Evolutionary conservation across 1,139 yeast genomes (phyloP), one percentile per base, ranked within the genome.

Genomic region (Hemisphaericaspora subhashii): DNA sequence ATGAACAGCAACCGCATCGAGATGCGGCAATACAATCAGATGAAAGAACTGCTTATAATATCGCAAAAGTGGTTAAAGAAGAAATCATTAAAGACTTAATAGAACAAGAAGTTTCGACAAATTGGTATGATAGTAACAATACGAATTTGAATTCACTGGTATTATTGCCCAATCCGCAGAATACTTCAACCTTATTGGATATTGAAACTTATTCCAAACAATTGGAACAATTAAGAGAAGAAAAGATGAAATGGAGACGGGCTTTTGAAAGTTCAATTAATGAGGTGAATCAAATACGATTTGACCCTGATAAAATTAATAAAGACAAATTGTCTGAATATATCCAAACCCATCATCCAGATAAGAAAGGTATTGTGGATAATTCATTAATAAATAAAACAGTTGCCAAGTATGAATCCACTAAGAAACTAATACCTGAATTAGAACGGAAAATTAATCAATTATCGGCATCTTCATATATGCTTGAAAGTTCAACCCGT

Each of bases 1-100:
- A 45, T 23, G 68, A 65, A 6, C 54, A 56, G 26, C 52, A 51
- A 35, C 50, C 50, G 20, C 47, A 55, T 15, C 15, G 10, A 12
- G 53, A 58, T n/a, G 48, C 48, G 17, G 56, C 42, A 13, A 36
- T 43, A 11, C 46, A 41, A 9, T 36, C 54, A 1, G 70, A 66
- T 31, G 69, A 62, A 37, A 60, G 58, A 36, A 72, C 77, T 2
- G 76, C 71, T 9, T 51, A 65, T 14, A 74, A 72, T 43, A 76
- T 80, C 24, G 86, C 90, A 10, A 74, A 79, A 43, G 79, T 79
- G 2, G 79, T 86, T 29, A 76, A 81, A 52, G 86, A 83, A 41
- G 89, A 83, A 51, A 55, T 84, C 9, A 60, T 83, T 6, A 62
- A 72, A 26, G 88, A 81, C 50, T 59, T 85, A 40, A 64, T 70